Evolutionary conservation across 2,329 filamentous ascomycete species (phyloP).

Genomic region (Hypocreales sp.): DNA sequence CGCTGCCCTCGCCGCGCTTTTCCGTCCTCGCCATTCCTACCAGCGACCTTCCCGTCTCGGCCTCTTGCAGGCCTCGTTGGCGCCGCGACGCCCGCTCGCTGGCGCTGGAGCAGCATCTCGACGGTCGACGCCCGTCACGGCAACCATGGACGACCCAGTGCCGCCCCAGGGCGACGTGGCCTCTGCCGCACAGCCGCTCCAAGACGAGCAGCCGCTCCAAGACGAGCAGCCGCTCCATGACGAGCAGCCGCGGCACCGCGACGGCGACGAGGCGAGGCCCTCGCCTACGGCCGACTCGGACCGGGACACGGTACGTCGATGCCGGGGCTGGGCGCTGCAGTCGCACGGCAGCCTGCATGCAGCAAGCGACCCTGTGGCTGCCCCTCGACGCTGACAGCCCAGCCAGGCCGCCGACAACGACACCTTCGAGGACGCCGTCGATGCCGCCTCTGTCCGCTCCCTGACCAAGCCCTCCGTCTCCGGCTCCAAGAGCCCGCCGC

Average conservation of each 20-base stretch:
- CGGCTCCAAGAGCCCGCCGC: slow-evolving; percentile 16
- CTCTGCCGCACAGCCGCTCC: no score
- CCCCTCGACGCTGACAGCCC: slow-evolving; percentile 4
- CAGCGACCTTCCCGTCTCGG: no score
- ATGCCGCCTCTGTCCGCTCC: slow-evolving; percentile 48
- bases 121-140: no score
- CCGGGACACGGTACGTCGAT: slow-evolving; percentile 11
- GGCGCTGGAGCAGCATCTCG: no score
- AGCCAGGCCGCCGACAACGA: slow-evolving; percentile 17
- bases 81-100: no score
- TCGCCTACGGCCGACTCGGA: slow-evolving; percentile 16
- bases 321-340: neutral
- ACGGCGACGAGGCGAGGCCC: slow-evolving; percentile 11
- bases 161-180: no score
- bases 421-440: slow-evolving; percentile 67
- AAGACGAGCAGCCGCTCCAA: no score
- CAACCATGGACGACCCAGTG: no score
- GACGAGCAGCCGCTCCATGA: no score
- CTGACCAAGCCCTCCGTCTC: slow-evolving; percentile 34
- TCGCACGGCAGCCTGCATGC: slow-evolving; percentile 4
- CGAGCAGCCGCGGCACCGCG: slow-evolving; percentile 5
- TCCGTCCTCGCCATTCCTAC: no score
- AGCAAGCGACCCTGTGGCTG: slow-evolving; percentile 1
- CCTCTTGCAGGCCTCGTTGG: no score
- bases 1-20: no score